A percentile compares a stretch with the other conserved stretches of the same genome.
These are phyloP conservation scores for Cornus florida DNA, from an alignment of 148 eudicot species.

Conservation along the genomic window DNA sequence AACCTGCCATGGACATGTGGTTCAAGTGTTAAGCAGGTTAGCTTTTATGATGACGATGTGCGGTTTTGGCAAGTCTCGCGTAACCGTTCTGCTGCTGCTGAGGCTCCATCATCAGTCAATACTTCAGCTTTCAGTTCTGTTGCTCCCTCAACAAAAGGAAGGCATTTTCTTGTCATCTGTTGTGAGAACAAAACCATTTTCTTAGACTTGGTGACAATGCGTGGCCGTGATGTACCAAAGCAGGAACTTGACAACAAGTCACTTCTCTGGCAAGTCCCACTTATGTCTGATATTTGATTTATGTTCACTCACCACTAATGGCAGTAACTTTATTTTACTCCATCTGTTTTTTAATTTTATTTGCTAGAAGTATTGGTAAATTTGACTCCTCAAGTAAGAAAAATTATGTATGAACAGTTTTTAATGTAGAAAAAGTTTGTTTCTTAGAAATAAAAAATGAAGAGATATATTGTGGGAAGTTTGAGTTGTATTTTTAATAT, in stretches of 20 bases:
- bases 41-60: constrained; percentile 95
- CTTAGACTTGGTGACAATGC: constrained; percentile 98
- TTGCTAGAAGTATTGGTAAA: background rate
- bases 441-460: too few relatives aligned
- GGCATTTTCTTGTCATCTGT: constrained; percentile 94
- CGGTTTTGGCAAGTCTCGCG: constrained; percentile 88
- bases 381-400: background rate
- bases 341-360: background rate
- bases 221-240: constrained; percentile 98
- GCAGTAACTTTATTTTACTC: background rate
- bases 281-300: background rate
- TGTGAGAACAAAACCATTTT: constrained; percentile 96
- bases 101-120: constrained; percentile 81
- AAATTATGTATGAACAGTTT: background rate
- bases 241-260: constrained; percentile 92
- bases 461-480: too few relatives aligned
- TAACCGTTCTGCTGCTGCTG: constrained; percentile 91
- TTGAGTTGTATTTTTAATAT: too few relatives aligned
- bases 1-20: constrained; percentile 22
- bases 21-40: constrained; percentile 93
- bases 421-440: too few relatives aligned
- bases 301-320: background rate
- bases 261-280: constrained; percentile 70
- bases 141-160: constrained; percentile 90
- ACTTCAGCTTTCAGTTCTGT: constrained; percentile 70